Conservation (phyloP, 176 grass and related monocot genomes). For the Rhynchospora pubera region DNA sequence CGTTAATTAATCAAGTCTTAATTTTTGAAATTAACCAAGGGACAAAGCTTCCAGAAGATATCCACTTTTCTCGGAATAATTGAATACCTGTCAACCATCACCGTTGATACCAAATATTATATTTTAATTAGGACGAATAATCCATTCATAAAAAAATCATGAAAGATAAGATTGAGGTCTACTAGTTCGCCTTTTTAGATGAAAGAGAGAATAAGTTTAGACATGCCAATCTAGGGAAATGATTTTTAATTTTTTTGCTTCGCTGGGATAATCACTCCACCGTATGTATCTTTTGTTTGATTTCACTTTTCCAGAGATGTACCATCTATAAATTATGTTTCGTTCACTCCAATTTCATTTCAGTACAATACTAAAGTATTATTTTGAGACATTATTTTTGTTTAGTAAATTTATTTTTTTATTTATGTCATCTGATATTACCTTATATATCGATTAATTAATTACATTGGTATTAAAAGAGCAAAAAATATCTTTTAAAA, state of each 20-base stretch:
- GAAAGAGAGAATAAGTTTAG: not conserved
- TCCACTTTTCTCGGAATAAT: not conserved
- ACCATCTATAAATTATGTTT: too few relatives aligned
- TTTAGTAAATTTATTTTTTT: too few relatives aligned
- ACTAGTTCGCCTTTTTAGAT: not conserved
- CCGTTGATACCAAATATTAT: not conserved
- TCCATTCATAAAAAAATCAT: not conserved
- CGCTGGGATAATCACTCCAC: too few relatives aligned
- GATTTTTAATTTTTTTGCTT: not conserved
- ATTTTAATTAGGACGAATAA: slow-evolving; percentile 1
- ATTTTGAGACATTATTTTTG: too few relatives aligned
- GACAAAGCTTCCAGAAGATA: not conserved
- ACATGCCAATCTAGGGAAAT: not conserved
- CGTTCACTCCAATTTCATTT: too few relatives aligned
- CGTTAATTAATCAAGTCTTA: not conserved
- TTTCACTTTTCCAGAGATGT: too few relatives aligned
- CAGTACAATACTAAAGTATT: too few relatives aligned
- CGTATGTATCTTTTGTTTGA: too few relatives aligned
- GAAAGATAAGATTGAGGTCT: slow-evolving; percentile 5
- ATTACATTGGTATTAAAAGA: too few relatives aligned
- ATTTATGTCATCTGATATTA: too few relatives aligned
- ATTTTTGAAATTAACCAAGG: slow-evolving; percentile 3
- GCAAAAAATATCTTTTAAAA: too few relatives aligned
- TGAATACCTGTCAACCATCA: not conserved
- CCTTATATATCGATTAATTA: too few relatives aligned